phyloP scores from a whole-genome alignment of 1,284 basidiomycete genomes.

The Apiotrichum laibachii region DNA sequence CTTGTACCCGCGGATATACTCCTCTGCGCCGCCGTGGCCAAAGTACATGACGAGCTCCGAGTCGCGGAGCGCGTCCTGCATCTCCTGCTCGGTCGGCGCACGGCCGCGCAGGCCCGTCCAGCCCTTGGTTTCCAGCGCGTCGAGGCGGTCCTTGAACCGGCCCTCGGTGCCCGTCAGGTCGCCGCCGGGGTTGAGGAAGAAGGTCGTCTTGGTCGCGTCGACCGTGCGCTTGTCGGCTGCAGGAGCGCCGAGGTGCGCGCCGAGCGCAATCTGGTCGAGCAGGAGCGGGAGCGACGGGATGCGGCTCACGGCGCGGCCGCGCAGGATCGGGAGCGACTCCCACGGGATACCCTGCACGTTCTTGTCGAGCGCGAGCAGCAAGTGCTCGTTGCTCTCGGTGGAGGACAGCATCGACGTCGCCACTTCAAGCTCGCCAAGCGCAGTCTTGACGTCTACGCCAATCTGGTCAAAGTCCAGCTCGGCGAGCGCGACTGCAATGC shows the following conservation, averaged over 20 bases:
- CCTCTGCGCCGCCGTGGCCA: conserved; percentile 93
- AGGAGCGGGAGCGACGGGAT: conserved; percentile 87
- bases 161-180: conserved; percentile 82
- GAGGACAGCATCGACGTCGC: conserved; percentile 26
- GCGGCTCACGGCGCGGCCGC: conserved; percentile 81
- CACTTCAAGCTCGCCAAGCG: conserved; percentile 65
- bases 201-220: conserved; percentile 70
- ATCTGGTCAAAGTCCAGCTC: conserved; percentile 86
- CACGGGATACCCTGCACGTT: conserved; percentile 86
- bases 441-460: conserved; percentile 50
- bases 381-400: conserved; percentile 56
- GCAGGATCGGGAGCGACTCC: conserved; percentile 88
- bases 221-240: conserved; percentile 47
- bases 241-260: conserved; percentile 45
- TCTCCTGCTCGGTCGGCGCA: conserved; percentile 74
- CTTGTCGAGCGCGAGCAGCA: conserved; percentile 88
- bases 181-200: conserved; percentile 86
- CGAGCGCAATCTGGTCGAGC: conserved; percentile 70
- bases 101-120: conserved; percentile 82
- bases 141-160: conserved; percentile 74
- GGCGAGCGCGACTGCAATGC: conserved; percentile 79
- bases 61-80: conserved; percentile 65
- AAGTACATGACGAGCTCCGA: conserved; percentile 92
- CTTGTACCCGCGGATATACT: conserved; percentile 83
- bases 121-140: conserved; percentile 61